Evolutionary conservation across 148 eudicot genomes (phyloP).

Genomic region (Persicaria tinctoria): DNA sequence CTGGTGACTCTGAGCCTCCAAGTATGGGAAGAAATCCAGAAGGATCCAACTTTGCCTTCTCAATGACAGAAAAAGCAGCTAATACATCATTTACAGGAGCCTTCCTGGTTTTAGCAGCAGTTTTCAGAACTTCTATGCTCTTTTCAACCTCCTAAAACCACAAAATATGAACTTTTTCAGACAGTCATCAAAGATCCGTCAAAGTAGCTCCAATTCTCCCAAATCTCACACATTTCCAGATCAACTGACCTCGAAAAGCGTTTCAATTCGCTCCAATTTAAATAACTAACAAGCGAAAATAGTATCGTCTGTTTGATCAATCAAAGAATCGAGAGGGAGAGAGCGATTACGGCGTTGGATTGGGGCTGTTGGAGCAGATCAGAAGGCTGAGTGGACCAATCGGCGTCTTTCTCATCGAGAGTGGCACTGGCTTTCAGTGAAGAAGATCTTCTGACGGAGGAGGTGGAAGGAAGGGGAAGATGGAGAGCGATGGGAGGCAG

Average conservation of each 20-base stretch:
- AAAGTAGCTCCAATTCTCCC: background rate
- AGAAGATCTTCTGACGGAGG: background rate
- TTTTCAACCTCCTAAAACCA: constrained; percentile 54
- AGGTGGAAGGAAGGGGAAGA: background rate
- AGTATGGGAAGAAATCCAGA: constrained; percentile 66
- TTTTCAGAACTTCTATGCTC: constrained; percentile 58
- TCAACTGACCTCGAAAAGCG: background rate
- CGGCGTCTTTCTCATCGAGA: constrained; percentile 7
- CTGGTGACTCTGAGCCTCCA: constrained; percentile 82
- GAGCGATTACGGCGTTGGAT: background rate
- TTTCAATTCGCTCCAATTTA: background rate
- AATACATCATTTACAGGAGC: constrained; percentile 47
- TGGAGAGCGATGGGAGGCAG: background rate
- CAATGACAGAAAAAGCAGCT: constrained; percentile 59
- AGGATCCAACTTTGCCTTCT: constrained; percentile 79
- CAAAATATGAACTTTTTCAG: too few relatives aligned
- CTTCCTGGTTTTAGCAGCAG: constrained; percentile 77
- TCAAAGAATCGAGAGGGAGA: background rate
- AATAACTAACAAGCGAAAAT: background rate
- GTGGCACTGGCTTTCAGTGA: background rate
- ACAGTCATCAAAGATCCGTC: too few relatives aligned
- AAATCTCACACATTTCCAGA: background rate
- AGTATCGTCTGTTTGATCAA: background rate
- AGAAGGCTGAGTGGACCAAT: constrained; percentile 4
- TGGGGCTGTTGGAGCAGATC: background rate